Conservation (phyloP, 257 asterid genomes). For the Petunia axillaris region DNA sequence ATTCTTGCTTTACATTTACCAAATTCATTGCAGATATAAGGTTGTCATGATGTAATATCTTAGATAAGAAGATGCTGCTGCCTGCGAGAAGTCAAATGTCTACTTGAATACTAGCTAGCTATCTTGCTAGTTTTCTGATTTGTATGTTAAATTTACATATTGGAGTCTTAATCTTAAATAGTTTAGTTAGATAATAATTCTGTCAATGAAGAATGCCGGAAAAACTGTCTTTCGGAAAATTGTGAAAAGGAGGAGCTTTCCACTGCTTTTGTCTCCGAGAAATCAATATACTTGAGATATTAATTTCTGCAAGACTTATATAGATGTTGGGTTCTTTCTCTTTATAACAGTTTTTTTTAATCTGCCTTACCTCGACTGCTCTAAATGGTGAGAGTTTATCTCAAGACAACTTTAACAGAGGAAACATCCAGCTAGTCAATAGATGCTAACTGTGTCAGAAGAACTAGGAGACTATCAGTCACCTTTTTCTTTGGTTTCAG, state of each 20-base stretch:
- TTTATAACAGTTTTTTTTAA: too few species aligned
- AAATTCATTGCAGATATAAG: slow-evolving; percentile 16
- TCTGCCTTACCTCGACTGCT: too few species aligned
- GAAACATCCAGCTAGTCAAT: too few species aligned
- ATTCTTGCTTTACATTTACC: background rate
- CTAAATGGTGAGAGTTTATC: too few species aligned
- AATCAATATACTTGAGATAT: too few species aligned
- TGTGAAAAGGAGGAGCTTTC: background rate
- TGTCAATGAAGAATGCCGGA: background rate
- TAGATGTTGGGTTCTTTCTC: too few species aligned
- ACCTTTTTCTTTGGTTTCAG: too few species aligned
- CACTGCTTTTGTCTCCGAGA: too few species aligned
- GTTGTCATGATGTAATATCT: slow-evolving; percentile 13
- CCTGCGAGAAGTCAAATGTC: slow-evolving; percentile 13
- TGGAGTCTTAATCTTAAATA: slow-evolving; percentile 9
- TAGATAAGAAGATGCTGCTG: slow-evolving; percentile 13
- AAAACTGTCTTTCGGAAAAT: background rate
- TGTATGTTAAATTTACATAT: background rate
- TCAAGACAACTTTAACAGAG: too few species aligned
- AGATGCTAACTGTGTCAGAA: too few species aligned
- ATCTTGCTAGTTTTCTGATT: slow-evolving; percentile 20
- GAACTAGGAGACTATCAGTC: too few species aligned
- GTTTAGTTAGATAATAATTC: background rate
- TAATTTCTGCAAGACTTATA: too few species aligned
- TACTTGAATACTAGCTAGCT: slow-evolving; percentile 20